Conservation (phyloP, 768 basidiomycete species). For the Gyrodon lividus region DNA sequence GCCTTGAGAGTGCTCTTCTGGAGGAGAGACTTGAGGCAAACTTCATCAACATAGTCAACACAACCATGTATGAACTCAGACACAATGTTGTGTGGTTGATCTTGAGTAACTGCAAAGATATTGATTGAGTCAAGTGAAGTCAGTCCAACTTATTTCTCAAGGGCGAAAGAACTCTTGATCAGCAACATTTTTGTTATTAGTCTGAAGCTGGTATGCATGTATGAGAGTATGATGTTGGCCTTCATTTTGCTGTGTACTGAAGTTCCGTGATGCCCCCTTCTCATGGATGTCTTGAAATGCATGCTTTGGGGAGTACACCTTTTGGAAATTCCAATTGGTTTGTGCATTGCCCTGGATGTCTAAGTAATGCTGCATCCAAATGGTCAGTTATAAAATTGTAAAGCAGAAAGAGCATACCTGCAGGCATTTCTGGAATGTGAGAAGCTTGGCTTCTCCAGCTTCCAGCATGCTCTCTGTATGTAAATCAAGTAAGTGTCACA, state of each 20-base stretch:
- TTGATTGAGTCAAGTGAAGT: too few species aligned
- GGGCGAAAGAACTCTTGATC: too few species aligned
- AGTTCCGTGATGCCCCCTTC: constrained; percentile 32
- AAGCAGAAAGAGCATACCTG: too few species aligned
- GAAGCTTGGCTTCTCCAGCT: constrained; percentile 3
- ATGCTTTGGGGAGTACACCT: constrained; percentile 32
- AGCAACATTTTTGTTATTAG: constrained; percentile 36
- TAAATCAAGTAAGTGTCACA: too few species aligned
- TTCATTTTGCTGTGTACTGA: constrained; percentile 34
- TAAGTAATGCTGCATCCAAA: neutral
- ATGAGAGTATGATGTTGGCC: constrained; percentile 28
- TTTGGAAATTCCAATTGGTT: constrained; percentile 34
- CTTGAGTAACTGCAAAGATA: too few species aligned
- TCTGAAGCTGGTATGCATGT: constrained; percentile 21
- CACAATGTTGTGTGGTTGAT: too few species aligned
- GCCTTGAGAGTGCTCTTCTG: too few species aligned
- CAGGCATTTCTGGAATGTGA: neutral
- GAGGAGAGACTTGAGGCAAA: too few species aligned
- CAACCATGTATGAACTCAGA: too few species aligned
- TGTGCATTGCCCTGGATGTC: constrained; percentile 5
- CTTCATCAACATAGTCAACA: too few species aligned
- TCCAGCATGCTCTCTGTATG: constrained; percentile 31
- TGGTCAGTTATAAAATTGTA: too few species aligned
- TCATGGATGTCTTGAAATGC: constrained; percentile 31
- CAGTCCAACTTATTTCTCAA: too few species aligned